Evolutionary conservation across 139 green algal genomes (phyloP).

Genomic region (Spirogloea muscicola): DNA sequence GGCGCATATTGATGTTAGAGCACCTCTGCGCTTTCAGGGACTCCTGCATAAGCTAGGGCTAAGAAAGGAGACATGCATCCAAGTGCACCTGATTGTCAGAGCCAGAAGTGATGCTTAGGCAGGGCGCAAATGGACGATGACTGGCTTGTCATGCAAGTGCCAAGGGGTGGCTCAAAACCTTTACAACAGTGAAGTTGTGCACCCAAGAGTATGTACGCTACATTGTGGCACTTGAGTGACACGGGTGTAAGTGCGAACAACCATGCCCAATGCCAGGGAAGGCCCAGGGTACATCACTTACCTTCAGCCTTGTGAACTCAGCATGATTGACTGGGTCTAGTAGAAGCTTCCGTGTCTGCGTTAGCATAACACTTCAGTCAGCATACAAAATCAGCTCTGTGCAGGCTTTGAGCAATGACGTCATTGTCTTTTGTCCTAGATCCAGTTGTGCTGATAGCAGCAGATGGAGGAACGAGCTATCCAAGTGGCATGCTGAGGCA

Average conservation of each 20-base stretch:
- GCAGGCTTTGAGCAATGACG: neutral
- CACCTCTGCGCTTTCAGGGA: neutral
- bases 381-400: neutral
- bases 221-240: neutral
- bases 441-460: neutral
- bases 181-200: no score
- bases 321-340: conserved; percentile 65
- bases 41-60: neutral
- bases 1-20: neutral
- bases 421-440: no score
- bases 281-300: neutral
- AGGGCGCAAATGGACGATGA: neutral
- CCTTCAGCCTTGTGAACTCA: conserved; percentile 61
- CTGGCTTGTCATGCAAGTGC: neutral
- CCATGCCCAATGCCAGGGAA: neutral
- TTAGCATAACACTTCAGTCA: conserved; percentile 1
- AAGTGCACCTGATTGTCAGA: neutral
- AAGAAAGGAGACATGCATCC: neutral
- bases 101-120: neutral
- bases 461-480: neutral
- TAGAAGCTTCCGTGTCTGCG: conserved; percentile 55
- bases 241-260: neutral
- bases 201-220: neutral
- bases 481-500: neutral
- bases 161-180: no score